phyloP scores from a whole-genome alignment of 139 green algal species.

The Chlorella vulgaris region DNA sequence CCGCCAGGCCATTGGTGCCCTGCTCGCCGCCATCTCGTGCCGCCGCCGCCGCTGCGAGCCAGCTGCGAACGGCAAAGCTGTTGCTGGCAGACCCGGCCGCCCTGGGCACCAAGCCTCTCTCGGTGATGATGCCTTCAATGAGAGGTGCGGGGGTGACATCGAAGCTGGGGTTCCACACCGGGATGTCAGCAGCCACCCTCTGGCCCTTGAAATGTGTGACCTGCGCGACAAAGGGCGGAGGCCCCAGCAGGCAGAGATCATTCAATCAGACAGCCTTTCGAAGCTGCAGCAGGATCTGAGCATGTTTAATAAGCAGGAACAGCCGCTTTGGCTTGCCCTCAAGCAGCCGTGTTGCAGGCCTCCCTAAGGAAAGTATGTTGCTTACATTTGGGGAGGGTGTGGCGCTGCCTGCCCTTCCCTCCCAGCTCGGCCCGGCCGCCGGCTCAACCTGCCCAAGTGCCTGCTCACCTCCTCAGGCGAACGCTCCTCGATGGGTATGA shows the following conservation, averaged over 20 bases:
- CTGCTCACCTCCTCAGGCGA: constrained; percentile 60
- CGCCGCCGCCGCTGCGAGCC: too few relatives aligned
- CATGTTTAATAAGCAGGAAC: too few relatives aligned
- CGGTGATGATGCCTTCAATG: constrained; percentile 96
- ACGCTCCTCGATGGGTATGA: constrained; percentile 94
- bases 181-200: constrained; percentile 76
- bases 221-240: constrained; percentile 1
- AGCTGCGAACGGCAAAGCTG: constrained; percentile 61
- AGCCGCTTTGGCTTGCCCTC: too few relatives aligned
- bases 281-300: too few relatives aligned
- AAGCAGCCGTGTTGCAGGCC: too few relatives aligned
- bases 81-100: not conserved
- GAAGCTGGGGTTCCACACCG: constrained; percentile 95
- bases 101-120: constrained; percentile 81
- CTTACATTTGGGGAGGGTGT: too few relatives aligned
- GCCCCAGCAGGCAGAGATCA: not conserved
- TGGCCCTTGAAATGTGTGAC: constrained; percentile 81
- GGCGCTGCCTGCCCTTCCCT: too few relatives aligned
- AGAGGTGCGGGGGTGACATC: constrained; percentile 88
- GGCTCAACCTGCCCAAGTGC: not conserved
- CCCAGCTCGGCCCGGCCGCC: too few relatives aligned
- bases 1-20: not conserved
- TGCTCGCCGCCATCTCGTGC: not conserved
- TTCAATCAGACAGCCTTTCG: too few relatives aligned
- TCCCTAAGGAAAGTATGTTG: too few relatives aligned